Base-by-base conservation (phyloP, 2,329 filamentous ascomycete genomes). In the Moelleriella libera region DNA sequence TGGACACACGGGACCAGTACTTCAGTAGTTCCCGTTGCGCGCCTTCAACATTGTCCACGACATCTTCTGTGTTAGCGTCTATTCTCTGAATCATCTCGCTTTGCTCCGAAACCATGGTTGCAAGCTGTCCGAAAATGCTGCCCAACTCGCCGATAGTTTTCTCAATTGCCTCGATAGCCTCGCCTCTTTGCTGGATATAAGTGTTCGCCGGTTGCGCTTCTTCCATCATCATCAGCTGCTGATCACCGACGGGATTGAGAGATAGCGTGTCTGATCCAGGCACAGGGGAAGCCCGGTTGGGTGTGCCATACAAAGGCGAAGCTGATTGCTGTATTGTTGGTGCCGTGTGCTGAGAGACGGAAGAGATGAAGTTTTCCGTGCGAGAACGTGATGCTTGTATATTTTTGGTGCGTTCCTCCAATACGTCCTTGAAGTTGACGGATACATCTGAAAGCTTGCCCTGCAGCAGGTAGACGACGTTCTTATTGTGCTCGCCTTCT, bases 11-110 rank as follows among this genome's bases (percentile, higher is more conserved):
- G 30, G 80, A 84, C 90, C 92, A 98, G 67, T 97, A 98, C 65
- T 96, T 96, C 68, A 98, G 79, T 59, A 98, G 64, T 66, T 98
- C 90, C 52, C 89, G 76, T 63, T 98, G 92, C 5, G 92, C 92
- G 14, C 92, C 92, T 60, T 95, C 80, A n/a, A 98, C 90, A 57
- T 98, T 98, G 60, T 97, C 90, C 47, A 98, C 90, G 5, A 98
- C 88, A 57, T 96, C 89, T 60, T 98, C 92, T 1, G 90, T 96
- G 64, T 97, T 96, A 54, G 90, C 90, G 58, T 97, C 90, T 60
- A 96, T 96, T 45, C 90, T 76, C 66, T 97, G 88, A 54, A 98
- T 94, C 84, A 95, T 94, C 66, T 96, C 92, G 51, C 86, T 88
- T 68, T 98, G 92, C 64, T 98, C 90, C 48, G 85, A 88, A 31